phyloP scores from a whole-genome alignment of 2,329 filamentous ascomycete species.

The Hypoxylon sp. region DNA sequence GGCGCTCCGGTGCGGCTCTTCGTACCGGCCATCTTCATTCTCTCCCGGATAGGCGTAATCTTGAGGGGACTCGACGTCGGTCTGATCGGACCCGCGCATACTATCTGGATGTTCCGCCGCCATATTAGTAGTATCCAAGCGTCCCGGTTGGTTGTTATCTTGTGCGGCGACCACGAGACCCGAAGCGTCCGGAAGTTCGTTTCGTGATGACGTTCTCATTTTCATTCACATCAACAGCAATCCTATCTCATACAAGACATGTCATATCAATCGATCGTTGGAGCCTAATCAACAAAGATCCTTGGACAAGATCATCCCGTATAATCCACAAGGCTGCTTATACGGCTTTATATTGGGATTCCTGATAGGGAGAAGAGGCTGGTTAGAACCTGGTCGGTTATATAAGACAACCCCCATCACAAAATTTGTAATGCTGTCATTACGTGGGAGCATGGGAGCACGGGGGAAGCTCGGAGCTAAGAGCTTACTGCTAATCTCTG shows the following conservation, averaged over 20 bases:
- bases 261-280: conserved; percentile 1
- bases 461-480: conserved; percentile 15
- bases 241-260: conserved; percentile 1
- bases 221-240: neutral
- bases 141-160: conserved; percentile 1
- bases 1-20: conserved; percentile 43
- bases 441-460: neutral
- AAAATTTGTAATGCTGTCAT: conserved; percentile 28
- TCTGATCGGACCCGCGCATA: conserved; percentile 21
- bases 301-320: conserved; percentile 1
- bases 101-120: conserved; percentile 7
- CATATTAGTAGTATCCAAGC: neutral
- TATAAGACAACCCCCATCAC: neutral
- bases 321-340: neutral
- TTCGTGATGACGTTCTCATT: conserved; percentile 19
- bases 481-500: conserved; percentile 10
- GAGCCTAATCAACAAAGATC: neutral
- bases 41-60: conserved; percentile 33
- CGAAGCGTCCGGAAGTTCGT: conserved; percentile 27
- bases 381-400: conserved; percentile 5
- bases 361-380: conserved; percentile 2
- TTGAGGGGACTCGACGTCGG: conserved; percentile 7
- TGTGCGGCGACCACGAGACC: conserved; percentile 30
- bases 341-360: conserved; percentile 8
- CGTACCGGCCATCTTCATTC: conserved; percentile 22